phyloP scores from a whole-genome alignment of 1,284 basidiomycete species.

The Porogramme epimiltina region DNA sequence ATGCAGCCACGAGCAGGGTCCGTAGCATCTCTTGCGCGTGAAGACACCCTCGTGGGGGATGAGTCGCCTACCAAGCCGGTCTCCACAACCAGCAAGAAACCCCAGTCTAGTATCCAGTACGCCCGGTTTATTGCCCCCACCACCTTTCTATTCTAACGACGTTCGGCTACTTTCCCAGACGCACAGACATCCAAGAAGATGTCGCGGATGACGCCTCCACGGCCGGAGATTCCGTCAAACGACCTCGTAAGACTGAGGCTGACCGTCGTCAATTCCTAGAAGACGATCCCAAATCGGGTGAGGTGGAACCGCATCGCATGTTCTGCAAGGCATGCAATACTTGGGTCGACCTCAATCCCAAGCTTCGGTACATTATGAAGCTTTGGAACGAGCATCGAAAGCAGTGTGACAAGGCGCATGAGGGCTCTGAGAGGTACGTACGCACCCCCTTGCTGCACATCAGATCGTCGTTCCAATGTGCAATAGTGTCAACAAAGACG shows the following conservation, averaged over 20 bases:
- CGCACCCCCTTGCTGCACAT: not conserved
- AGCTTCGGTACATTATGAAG: slow-evolving; percentile 53
- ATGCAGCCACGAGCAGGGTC: slow-evolving; percentile 16
- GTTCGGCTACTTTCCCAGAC: slow-evolving; percentile 1
- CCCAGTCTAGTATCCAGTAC: slow-evolving; percentile 13
- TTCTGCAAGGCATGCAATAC: slow-evolving; percentile 57
- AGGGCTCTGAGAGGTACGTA: slow-evolving; percentile 22
- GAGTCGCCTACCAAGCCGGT: slow-evolving; percentile 11
- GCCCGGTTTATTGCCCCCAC: not conserved
- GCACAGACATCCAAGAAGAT: slow-evolving; percentile 19
- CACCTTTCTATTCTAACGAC: not conserved
- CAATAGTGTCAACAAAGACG: slow-evolving; percentile 13
- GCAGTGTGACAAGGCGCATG: slow-evolving; percentile 36
- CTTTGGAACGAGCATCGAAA: slow-evolving; percentile 60
- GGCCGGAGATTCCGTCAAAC: slow-evolving; percentile 28
- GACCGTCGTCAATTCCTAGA: slow-evolving; percentile 64
- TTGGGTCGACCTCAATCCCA: slow-evolving; percentile 53
- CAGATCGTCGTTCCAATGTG: not conserved
- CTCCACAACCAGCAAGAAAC: slow-evolving; percentile 12
- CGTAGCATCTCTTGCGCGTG: slow-evolving; percentile 16
- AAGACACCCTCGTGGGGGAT: slow-evolving; percentile 19
- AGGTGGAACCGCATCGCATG: slow-evolving; percentile 53
- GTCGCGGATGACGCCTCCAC: slow-evolving; percentile 23
- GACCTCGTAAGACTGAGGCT: slow-evolving; percentile 53
- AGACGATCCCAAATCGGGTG: slow-evolving; percentile 55